These are phyloP conservation scores for Erythrobasidium hasegawianum DNA, from an alignment of 1,284 basidiomycete species.

Conservation along the genomic window DNA sequence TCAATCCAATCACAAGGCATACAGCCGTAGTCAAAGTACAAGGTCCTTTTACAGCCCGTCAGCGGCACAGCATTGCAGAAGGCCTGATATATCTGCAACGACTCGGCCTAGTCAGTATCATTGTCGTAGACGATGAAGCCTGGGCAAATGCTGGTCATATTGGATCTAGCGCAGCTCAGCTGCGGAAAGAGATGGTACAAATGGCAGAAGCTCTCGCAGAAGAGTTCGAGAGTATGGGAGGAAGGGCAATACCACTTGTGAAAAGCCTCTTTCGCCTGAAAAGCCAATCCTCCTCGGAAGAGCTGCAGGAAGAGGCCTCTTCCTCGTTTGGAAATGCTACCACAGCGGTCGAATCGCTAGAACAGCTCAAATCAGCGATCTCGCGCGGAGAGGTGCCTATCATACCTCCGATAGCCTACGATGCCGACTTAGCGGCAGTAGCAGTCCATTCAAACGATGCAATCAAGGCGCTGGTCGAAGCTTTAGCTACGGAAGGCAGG, in stretches of 20 bases:
- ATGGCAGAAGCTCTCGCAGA: constrained; percentile 59
- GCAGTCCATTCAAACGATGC: constrained; percentile 88
- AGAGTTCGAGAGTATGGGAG: constrained; percentile 76
- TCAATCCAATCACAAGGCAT: constrained; percentile 73
- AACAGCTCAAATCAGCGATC: constrained; percentile 60
- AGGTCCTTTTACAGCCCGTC: constrained; percentile 89
- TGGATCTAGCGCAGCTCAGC: constrained; percentile 39
- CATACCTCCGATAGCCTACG: constrained; percentile 86
- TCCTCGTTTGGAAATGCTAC: constrained; percentile 3
- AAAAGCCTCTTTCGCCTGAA: constrained; percentile 70
- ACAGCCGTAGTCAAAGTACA: constrained; percentile 96
- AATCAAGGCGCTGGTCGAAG: constrained; percentile 77
- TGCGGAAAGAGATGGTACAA: constrained; percentile 71
- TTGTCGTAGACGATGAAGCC: constrained; percentile 86
- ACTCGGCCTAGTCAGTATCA: constrained; percentile 88
- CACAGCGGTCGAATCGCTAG: constrained; percentile 1
- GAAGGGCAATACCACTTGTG: constrained; percentile 78
- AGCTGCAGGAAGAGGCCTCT: no score
- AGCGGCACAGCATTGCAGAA: constrained; percentile 86
- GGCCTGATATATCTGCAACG: constrained; percentile 94
- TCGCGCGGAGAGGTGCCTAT: constrained; percentile 93
- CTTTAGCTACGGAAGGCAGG: constrained; percentile 61
- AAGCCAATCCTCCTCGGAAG: constrained; percentile 45
- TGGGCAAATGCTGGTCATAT: constrained; percentile 53
- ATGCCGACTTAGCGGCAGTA: constrained; percentile 79